Conservation (phyloP, 2,329 filamentous ascomycete genomes). For the Pleomassaria siparia region DNA sequence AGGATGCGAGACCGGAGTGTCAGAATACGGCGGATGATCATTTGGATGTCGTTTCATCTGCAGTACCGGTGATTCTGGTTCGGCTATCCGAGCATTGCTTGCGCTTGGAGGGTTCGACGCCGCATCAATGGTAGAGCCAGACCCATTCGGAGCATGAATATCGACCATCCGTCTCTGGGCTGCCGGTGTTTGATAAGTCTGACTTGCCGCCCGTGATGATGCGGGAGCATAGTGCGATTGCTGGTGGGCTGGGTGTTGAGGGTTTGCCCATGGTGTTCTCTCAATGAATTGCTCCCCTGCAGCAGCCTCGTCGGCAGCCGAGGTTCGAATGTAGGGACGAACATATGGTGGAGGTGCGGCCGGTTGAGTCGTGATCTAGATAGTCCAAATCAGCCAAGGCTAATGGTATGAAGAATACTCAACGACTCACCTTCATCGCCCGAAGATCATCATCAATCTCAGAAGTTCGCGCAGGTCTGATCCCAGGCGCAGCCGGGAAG, state of each 20-base stretch:
- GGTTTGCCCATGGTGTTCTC: constrained; percentile 90
- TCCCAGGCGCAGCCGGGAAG: constrained; percentile 90
- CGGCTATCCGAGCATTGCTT: constrained; percentile 27
- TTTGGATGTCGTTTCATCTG: constrained; percentile 41
- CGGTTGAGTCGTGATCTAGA: constrained; percentile 37
- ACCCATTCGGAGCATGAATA: constrained; percentile 39
- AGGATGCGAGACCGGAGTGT: constrained; percentile 29
- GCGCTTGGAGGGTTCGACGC: constrained; percentile 39
- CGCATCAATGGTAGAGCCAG: constrained; percentile 43
- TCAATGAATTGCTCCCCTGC: constrained; percentile 86
- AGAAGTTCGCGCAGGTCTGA: constrained; percentile 68
- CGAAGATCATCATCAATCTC: constrained; percentile 87
- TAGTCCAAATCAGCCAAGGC: constrained; percentile 25
- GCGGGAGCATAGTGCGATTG: constrained; percentile 35
- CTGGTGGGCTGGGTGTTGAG: constrained; percentile 57
- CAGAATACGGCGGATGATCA: constrained; percentile 27
- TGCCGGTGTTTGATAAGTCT: constrained; percentile 39
- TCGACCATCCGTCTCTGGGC: constrained; percentile 39
- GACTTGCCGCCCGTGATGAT: constrained; percentile 27
- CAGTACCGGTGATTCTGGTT: constrained; percentile 41
- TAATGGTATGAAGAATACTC: background rate
- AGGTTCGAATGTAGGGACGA: constrained; percentile 38
- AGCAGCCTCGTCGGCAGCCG: constrained; percentile 55
- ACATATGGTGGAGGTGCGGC: constrained; percentile 29
- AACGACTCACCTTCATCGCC: constrained; percentile 76